These are phyloP conservation scores for Misopates orontium DNA, from an alignment of 257 asterid species.

Conservation along the genomic window DNA sequence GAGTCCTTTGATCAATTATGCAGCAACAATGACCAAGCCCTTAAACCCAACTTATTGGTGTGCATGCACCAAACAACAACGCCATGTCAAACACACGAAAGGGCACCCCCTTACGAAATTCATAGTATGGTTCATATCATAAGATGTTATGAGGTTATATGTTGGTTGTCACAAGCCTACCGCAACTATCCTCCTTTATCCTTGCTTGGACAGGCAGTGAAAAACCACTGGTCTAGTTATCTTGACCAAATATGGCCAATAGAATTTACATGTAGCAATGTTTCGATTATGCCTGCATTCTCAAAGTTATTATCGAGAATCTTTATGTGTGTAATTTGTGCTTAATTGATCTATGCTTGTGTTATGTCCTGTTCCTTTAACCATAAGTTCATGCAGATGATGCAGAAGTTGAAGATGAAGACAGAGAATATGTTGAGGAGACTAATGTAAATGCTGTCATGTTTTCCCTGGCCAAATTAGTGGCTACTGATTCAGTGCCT, in stretches of 20 bases:
- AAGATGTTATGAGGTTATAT: no score
- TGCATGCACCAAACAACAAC: no score
- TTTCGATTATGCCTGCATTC: background rate
- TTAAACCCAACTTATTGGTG: no score
- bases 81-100: no score
- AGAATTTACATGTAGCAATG: background rate
- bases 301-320: no score
- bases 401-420: conserved; percentile 73
- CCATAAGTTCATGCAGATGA: conserved; percentile 54
- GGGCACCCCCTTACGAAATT: no score
- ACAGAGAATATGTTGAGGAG: conserved; percentile 88
- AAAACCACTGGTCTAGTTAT: background rate
- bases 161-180: no score
- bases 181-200: no score
- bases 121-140: no score
- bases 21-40: no score
- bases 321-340: no score
- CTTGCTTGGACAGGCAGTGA: no score
- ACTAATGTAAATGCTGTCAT: conserved; percentile 75
- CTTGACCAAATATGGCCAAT: conserved; percentile 12
- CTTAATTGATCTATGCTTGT: conserved; percentile 5
- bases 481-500: conserved; percentile 71
- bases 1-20: background rate
- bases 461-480: conserved; percentile 77
- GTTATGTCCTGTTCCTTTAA: conserved; percentile 21